Conservation (phyloP, 2,329 filamentous ascomycete species). For the Penicillium corylophilum region DNA sequence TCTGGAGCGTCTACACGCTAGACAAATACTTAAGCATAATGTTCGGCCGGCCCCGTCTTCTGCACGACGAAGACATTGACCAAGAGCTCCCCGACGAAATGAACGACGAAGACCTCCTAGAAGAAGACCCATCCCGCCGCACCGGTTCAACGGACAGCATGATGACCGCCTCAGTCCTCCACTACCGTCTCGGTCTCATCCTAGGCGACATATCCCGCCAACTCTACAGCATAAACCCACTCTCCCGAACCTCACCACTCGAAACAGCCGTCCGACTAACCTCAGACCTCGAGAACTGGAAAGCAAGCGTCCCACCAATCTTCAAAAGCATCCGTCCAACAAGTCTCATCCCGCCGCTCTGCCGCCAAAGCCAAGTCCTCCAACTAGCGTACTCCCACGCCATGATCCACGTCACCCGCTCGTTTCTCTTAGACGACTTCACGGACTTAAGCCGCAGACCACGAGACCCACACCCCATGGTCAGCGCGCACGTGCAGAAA, state of each 20-base stretch:
- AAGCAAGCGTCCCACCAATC: conserved; percentile 35
- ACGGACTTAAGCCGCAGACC: conserved; percentile 36
- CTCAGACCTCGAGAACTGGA: conserved; percentile 38
- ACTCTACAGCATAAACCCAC: conserved; percentile 39
- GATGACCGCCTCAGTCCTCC: conserved; percentile 42
- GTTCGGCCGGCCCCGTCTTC: conserved; percentile 59
- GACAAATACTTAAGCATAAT: conserved; percentile 65
- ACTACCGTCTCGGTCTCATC: conserved; percentile 52
- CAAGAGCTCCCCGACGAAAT: conserved; percentile 57
- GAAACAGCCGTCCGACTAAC: conserved; percentile 37
- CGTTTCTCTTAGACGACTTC: conserved; percentile 39
- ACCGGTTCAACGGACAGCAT: conserved; percentile 38
- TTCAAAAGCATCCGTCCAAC: conserved; percentile 39
- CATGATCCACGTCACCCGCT: conserved; percentile 41
- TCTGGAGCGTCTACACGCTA: conserved; percentile 63
- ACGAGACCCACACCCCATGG: conserved; percentile 28
- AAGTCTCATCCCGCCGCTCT: conserved; percentile 39
- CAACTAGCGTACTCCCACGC: conserved; percentile 41
- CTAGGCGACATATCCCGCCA: conserved; percentile 49
- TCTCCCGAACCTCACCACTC: conserved; percentile 30
- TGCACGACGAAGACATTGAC: conserved; percentile 64
- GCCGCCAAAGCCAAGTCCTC: conserved; percentile 40
- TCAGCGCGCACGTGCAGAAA: conserved; percentile 41
- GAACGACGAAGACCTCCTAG: conserved; percentile 58
- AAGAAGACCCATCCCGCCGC: conserved; percentile 38